Evolutionary conservation across 2,329 filamentous ascomycete species (phyloP), one percentile per base, ranked within the genome.

Genomic region (Fusarium keratoplasticum): DNA sequence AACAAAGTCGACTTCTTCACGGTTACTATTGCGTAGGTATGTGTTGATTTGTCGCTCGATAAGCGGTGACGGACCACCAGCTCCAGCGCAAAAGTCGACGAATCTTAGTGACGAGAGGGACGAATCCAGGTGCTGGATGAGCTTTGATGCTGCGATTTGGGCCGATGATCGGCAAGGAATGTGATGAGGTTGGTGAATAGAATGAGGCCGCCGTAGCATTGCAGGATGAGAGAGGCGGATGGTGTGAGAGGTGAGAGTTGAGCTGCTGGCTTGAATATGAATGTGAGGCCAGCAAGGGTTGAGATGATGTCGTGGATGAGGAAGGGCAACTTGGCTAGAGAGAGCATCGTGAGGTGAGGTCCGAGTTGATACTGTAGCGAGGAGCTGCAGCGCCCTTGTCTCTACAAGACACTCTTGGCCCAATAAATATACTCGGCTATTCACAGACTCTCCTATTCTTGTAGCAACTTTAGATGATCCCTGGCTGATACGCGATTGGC

Each of bases 121-220:
- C 2, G 18, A 16, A 20, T 31, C n/a, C 11, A 60, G 5, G 36
- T 60, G 25, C 11, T 60, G 36, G 36, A 60, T 31, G 11, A 60
- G 13, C 31, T 42, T 60, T 40, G 36, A 60, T 11, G 57, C 57
- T 29, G 22, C 57, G n/a, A 60, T 31, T 20, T 42, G 57, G 27
- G 57, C 57, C 0, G 57, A 36, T 1, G 25, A 60, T 27, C 13
- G 36, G 1, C 25, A 22, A n/a, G 36, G 36, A 40, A 60, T 11
- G 6, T 84, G 20, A 86, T 71, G n/a, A 87, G 67, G 55, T 84
- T 85, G 35, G 83, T 85, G 14, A 84, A 81, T 6, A 85, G 72
- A 4, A 89, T 80, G 16, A 87, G 79, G 18, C 84, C 86, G 52
- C 86, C 87, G 20, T 87, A 83, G 70, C 83, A 86, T 59, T 84